These are phyloP conservation scores for Syncephalastrum contaminatum DNA, from an alignment of 371 early-diverging fungal species.

Conservation along the genomic window DNA sequence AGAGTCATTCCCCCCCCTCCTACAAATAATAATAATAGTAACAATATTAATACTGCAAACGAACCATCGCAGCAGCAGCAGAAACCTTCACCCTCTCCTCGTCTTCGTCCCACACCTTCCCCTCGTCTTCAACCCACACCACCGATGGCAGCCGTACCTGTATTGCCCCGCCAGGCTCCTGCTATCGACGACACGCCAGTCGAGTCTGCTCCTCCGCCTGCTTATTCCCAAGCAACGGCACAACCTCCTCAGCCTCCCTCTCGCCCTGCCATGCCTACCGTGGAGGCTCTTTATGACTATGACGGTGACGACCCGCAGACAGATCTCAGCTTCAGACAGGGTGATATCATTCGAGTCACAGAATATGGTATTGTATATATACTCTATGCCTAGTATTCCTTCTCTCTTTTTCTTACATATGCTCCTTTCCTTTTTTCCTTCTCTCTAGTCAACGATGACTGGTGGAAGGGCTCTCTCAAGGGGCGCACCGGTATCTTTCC, in stretches of 20 bases:
- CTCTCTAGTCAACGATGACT: conserved; percentile 46
- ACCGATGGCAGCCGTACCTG: conserved; percentile 13
- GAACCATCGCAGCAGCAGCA: conserved; percentile 4
- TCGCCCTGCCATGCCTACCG: conserved; percentile 20
- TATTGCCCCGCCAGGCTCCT: neutral
- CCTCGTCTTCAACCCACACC: conserved; percentile 6
- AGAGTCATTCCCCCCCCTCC: too few relatives aligned
- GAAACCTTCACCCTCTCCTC: conserved; percentile 10
- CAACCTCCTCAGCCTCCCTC: conserved; percentile 19
- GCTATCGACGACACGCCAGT: conserved; percentile 2
- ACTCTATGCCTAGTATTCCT: too few relatives aligned
- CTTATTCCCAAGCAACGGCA: conserved; percentile 9
- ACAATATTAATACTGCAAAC: neutral
- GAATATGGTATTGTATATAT: conserved; percentile 52
- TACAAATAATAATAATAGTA: too few relatives aligned
- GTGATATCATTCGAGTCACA: conserved; percentile 49
- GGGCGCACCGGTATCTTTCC: conserved; percentile 51
- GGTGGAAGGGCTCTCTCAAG: conserved; percentile 47
- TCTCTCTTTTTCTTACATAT: neutral
- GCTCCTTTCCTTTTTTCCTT: neutral
- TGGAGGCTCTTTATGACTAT: conserved; percentile 51
- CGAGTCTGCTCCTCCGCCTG: conserved; percentile 13
- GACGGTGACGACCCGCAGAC: conserved; percentile 45
- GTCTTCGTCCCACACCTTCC: conserved; percentile 9
- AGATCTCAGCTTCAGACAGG: conserved; percentile 48